Percentiles rank a stretch among this genome's conserved stretches.
These are phyloP conservation scores for Alternaria postmessia DNA, from an alignment of 2,329 filamentous ascomycete genomes.

Conservation along the genomic window DNA sequence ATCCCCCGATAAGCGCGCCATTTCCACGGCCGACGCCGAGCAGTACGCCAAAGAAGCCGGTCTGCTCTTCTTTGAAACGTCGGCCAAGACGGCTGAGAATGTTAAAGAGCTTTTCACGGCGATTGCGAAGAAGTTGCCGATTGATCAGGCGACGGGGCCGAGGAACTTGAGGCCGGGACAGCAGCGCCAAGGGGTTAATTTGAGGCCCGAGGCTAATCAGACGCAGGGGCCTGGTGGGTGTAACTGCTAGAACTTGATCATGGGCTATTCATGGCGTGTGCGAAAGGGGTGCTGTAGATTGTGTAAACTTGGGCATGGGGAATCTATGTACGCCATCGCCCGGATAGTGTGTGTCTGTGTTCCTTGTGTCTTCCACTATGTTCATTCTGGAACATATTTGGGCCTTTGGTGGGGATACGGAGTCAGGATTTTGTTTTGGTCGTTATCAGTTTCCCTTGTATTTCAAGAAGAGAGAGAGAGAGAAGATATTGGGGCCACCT, in stretches of 20 bases:
- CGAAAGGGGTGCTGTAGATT: not conserved
- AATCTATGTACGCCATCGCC: too few species aligned
- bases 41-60: conserved; percentile 94
- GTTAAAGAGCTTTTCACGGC: conserved; percentile 95
- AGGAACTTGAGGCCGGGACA: conserved; percentile 74
- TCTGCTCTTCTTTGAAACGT: conserved; percentile 97
- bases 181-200: conserved; percentile 70
- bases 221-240: conserved; percentile 68
- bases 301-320: too few species aligned
- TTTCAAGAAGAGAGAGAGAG: not conserved
- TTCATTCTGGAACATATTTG: conserved; percentile 12
- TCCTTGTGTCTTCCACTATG: conserved; percentile 1
- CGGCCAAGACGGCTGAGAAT: conserved; percentile 96
- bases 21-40: conserved; percentile 87
- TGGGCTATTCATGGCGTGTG: too few species aligned
- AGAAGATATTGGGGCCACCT: not conserved
- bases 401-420: conserved; percentile 1
- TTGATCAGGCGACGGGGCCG: conserved; percentile 88
- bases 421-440: not conserved
- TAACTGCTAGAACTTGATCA: conserved; percentile 62
- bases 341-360: not conserved
- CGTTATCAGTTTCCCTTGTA: not conserved
- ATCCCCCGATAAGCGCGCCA: conserved; percentile 93
- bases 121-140: conserved; percentile 95
- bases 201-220: conserved; percentile 67